A percentile compares a stretch with the other conserved stretches of the same genome.
phyloP scores from a whole-genome alignment of 305 asterid species.

The Rubia occidens region DNA sequence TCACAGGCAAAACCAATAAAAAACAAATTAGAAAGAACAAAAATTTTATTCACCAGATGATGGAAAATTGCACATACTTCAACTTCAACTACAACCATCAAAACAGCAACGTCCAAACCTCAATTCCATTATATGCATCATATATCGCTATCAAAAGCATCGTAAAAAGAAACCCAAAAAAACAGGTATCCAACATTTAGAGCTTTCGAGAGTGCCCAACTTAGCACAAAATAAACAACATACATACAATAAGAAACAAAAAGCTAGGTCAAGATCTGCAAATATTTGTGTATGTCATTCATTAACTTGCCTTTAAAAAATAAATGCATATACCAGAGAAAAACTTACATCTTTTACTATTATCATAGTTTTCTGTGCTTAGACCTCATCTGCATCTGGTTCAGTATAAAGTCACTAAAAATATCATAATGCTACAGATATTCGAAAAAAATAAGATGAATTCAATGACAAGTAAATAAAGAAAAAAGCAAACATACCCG shows the following conservation, averaged over 20 bases:
- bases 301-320: no score
- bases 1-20: not conserved
- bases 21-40: not conserved
- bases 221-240: no score
- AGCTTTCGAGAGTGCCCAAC: conserved; percentile 6
- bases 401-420: conserved; percentile 57
- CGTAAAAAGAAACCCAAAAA: not conserved
- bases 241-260: no score
- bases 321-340: not conserved
- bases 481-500: conserved; percentile 24
- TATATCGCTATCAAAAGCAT: not conserved
- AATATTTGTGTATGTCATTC: conserved; percentile 9
- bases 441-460: not conserved
- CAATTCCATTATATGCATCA: not conserved
- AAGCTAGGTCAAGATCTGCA: no score
- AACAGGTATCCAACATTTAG: conserved; percentile 15
- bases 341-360: conserved; percentile 69
- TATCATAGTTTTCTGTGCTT: conserved; percentile 69
- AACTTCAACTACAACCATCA: not conserved
- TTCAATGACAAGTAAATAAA: not conserved
- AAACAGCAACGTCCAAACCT: not conserved
- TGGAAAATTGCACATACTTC: not conserved
- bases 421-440: conserved; percentile 3
- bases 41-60: not conserved
- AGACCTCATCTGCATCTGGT: conserved; percentile 75